phyloP scores from a whole-genome alignment of 2,329 filamentous ascomycete species.

The Ambrosiella xylebori region DNA sequence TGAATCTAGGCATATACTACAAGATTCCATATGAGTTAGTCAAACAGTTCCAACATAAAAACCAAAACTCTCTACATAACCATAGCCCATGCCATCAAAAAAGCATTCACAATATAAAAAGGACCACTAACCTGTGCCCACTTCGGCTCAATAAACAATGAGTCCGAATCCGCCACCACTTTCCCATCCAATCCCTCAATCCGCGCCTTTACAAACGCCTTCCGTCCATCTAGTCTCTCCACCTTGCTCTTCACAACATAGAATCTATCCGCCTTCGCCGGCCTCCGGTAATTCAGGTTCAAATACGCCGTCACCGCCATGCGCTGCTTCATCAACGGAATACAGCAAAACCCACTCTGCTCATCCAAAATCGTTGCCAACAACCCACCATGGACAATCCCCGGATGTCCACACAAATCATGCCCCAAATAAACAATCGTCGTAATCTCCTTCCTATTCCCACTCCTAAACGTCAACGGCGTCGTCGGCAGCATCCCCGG shows the following conservation, averaged over 20 bases:
- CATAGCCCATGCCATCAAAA: not conserved
- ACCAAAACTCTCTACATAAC: not conserved
- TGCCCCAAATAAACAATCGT: slow-evolving; percentile 54
- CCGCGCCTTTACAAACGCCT: slow-evolving; percentile 82
- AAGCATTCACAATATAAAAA: not conserved
- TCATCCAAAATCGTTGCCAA: slow-evolving; percentile 86
- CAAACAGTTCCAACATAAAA: not conserved
- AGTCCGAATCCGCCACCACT: slow-evolving; percentile 66
- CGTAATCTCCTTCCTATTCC: slow-evolving; percentile 50
- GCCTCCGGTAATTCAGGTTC: slow-evolving; percentile 65
- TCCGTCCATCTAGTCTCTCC: slow-evolving; percentile 72
- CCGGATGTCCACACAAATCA: slow-evolving; percentile 75
- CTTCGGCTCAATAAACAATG: slow-evolving; percentile 76
- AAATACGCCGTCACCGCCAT: slow-evolving; percentile 76
- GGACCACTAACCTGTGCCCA: slow-evolving; percentile 49
- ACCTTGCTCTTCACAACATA: slow-evolving; percentile 66
- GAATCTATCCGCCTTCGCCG: slow-evolving; percentile 57
- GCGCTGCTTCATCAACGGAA: slow-evolving; percentile 72
- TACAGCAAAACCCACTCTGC: slow-evolving; percentile 72
- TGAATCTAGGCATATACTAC: slow-evolving; percentile 15
- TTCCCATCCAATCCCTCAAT: slow-evolving; percentile 59
- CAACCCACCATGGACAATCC: slow-evolving; percentile 77
- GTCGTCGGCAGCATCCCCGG: slow-evolving; percentile 63
- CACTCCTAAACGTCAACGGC: slow-evolving; percentile 59
- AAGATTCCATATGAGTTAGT: slow-evolving; percentile 3